Conservation (phyloP, 441 rosid species). For the Pelargonium cotyledonis region DNA sequence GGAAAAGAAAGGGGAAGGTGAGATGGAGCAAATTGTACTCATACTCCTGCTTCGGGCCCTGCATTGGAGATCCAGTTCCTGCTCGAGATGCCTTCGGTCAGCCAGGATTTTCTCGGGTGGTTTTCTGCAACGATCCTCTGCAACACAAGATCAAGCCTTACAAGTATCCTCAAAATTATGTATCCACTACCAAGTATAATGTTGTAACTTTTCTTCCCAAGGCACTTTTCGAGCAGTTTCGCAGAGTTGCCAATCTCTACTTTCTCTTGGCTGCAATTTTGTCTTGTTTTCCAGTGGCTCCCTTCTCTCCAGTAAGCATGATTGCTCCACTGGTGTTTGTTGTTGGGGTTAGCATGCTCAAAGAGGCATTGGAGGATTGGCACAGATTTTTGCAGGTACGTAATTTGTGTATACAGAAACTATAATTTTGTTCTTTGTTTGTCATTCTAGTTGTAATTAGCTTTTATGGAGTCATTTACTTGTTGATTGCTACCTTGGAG, state of each 20-base stretch:
- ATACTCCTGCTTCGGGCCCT: slow-evolving; percentile 41
- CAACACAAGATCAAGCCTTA: slow-evolving; percentile 44
- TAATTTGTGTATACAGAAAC: slow-evolving; percentile 18
- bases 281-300: slow-evolving; percentile 74
- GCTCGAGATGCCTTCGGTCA: slow-evolving; percentile 31
- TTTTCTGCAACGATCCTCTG: slow-evolving; percentile 72
- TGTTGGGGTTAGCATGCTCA: slow-evolving; percentile 78
- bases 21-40: slow-evolving; percentile 54
- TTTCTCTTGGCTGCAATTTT: slow-evolving; percentile 73
- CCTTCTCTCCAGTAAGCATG: slow-evolving; percentile 67
- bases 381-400: slow-evolving; percentile 67
- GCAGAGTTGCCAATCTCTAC: slow-evolving; percentile 86
- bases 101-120: slow-evolving; percentile 88
- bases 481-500: slow-evolving; percentile 1
- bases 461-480: neutral
- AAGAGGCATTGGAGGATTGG: slow-evolving; percentile 89
- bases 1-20: slow-evolving; percentile 29
- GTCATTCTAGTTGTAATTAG: too few relatives aligned
- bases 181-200: slow-evolving; percentile 79
- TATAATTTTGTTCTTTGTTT: slow-evolving; percentile 29
- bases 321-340: slow-evolving; percentile 74
- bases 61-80: slow-evolving; percentile 16
- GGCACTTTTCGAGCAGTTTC: slow-evolving; percentile 87
- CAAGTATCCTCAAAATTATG: slow-evolving; percentile 54
- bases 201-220: slow-evolving; percentile 71